Conservation (phyloP, 2,329 filamentous ascomycete species). For the Mollisia scopiformis region DNA sequence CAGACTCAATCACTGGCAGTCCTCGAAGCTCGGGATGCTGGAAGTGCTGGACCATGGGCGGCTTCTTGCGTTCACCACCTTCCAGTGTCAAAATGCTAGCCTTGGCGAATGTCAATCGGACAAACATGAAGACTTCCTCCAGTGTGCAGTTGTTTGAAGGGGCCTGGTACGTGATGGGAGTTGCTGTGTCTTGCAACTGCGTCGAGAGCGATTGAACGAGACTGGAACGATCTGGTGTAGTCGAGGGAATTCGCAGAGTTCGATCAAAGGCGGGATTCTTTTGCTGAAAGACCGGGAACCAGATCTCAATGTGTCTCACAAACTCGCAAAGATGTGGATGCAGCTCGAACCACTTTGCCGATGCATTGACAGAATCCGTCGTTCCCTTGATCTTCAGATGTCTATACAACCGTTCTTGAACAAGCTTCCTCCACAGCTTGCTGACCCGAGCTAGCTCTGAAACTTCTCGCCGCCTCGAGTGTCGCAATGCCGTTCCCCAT, state of each 20-base stretch:
- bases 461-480: constrained; percentile 68
- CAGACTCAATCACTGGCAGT: constrained; percentile 44
- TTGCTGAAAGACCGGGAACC: constrained; percentile 71
- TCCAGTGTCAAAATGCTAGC: constrained; percentile 71
- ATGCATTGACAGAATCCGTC: constrained; percentile 60
- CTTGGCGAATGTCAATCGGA: constrained; percentile 57
- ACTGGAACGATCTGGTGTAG: constrained; percentile 29
- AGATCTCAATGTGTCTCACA: constrained; percentile 75
- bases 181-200: constrained; percentile 41
- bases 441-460: constrained; percentile 67
- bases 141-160: constrained; percentile 70
- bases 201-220: constrained; percentile 26
- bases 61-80: constrained; percentile 77
- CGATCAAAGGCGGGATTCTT: constrained; percentile 33
- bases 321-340: constrained; percentile 63
- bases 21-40: constrained; percentile 4
- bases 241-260: constrained; percentile 30
- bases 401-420: constrained; percentile 74
- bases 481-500: constrained; percentile 67
- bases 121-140: constrained; percentile 69
- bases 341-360: constrained; percentile 60
- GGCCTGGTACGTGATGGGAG: constrained; percentile 60
- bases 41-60: constrained; percentile 67
- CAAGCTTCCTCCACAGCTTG: constrained; percentile 64
- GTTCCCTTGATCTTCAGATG: constrained; percentile 79